Evolutionary conservation across 257 asterid species (phyloP), one percentile per base, ranked within the genome.

Genomic region (Hygrophila difformis): DNA sequence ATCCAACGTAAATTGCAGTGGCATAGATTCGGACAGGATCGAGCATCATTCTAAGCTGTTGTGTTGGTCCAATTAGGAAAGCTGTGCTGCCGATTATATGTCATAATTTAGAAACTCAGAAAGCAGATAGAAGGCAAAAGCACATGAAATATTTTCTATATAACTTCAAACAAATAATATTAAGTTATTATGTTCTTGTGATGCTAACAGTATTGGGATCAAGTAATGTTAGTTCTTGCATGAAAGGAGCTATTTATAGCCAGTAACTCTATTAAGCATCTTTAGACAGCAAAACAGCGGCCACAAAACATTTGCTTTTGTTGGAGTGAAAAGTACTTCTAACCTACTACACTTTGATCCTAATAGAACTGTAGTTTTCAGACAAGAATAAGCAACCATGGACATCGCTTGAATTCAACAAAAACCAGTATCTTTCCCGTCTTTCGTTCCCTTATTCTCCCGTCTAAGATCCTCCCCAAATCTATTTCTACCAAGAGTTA

Each of bases 1-100:
- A 75, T 12, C 93, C 96, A 4, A 54, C 55, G 50, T 86, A 91
- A 42, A 91, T 56, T 35, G 78, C 69, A 3, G 93, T 79, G 34
- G 98, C 94, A 61, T 79, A 82, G 53, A 76, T 23, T 24, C 98
- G 87, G 17, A 45, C 82, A 57, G 79, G 79, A 74, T 91, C 98
- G 61, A 86, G 26, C 98, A 85, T 85, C 98, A 89, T 77, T 53
- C 88, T 71, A 43, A 79, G 40, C 71, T 85, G 96, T 12, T 74
- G 86, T 62, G 38, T 39, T 42, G 87, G 78, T 63, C 98, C 96
- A 55, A 76, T 67, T 58, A 89, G 88, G 73, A 89, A 73, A 51
- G 92, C 77, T 66, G 98, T 85, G 88, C 96, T 89, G 98, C 77
- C 87, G 60, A 47, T 63, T 53, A 65, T 49, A 70, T 39, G 68